phyloP scores from a whole-genome alignment of 805 yeast genomes.

The Candida montana region DNA sequence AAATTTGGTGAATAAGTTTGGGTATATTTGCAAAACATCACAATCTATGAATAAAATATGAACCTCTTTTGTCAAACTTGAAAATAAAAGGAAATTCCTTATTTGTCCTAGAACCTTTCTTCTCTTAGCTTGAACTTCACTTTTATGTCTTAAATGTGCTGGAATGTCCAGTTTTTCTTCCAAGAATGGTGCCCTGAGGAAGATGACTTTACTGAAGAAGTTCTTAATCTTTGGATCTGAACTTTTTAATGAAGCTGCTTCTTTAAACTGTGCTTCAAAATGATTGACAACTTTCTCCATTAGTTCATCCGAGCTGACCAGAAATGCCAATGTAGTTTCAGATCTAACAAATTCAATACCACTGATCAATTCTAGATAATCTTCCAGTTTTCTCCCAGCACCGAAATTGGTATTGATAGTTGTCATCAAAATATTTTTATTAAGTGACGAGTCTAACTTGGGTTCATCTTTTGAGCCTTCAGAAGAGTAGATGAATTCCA shows the following conservation, averaged over 20 bases:
- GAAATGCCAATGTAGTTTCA: slow-evolving; percentile 20
- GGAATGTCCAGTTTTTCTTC: slow-evolving; percentile 11
- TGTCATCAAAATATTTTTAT: neutral
- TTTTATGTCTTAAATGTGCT: slow-evolving; percentile 15
- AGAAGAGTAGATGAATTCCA: neutral
- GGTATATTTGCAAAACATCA: slow-evolving; percentile 24
- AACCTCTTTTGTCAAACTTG: slow-evolving; percentile 23
- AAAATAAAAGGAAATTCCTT: slow-evolving; percentile 24
- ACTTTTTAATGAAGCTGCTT: neutral
- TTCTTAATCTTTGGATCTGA: slow-evolving; percentile 1
- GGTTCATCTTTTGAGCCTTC: neutral
- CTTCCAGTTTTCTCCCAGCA: slow-evolving; percentile 7
- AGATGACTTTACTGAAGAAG: slow-evolving; percentile 13
- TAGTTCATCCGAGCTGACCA: slow-evolving; percentile 7
- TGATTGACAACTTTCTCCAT: too few relatives aligned
- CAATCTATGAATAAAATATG: slow-evolving; percentile 28
- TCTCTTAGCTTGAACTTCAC: slow-evolving; percentile 20
- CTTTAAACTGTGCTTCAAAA: too few relatives aligned
- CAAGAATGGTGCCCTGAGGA: slow-evolving; percentile 17
- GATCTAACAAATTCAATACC: slow-evolving; percentile 24
- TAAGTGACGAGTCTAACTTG: neutral
- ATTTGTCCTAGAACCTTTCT: slow-evolving; percentile 24
- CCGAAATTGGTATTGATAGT: neutral
- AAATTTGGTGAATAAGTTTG: slow-evolving; percentile 23
- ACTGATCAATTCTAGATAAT: slow-evolving; percentile 29